These are phyloP conservation scores for Buxus sempervirens DNA, from an alignment of 164 flowering plant species.

Conservation along the genomic window DNA sequence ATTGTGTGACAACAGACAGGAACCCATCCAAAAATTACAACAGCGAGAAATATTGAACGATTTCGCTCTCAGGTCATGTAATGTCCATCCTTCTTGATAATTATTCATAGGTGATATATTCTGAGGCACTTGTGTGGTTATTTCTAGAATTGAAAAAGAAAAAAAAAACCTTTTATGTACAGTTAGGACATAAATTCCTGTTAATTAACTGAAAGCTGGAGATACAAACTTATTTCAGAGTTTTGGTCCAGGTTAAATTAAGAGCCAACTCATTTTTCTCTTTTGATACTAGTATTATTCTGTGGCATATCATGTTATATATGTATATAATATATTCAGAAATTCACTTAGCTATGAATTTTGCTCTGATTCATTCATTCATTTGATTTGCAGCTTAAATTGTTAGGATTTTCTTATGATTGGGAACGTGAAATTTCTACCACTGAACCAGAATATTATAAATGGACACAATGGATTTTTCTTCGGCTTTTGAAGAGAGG, in stretches of 20 bases:
- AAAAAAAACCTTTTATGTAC: too few relatives aligned
- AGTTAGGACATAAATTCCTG: too few relatives aligned
- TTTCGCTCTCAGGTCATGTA: conserved; percentile 80
- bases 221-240: neutral
- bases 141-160: neutral
- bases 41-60: conserved; percentile 68
- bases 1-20: conserved; percentile 62
- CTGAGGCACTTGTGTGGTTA: neutral
- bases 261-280: neutral
- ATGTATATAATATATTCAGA: neutral
- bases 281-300: neutral
- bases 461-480: conserved; percentile 99
- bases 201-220: too few relatives aligned
- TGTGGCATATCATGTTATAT: neutral
- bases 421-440: conserved; percentile 99
- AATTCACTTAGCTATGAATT: neutral
- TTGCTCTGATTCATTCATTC: conserved; percentile 5
- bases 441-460: conserved; percentile 85
- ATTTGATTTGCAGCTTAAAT: conserved; percentile 65
- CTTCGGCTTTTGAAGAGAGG: conserved; percentile 89
- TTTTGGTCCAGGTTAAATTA: neutral
- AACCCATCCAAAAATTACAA: conserved; percentile 90
- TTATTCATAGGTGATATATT: neutral
- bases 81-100: conserved; percentile 7
- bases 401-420: conserved; percentile 94